Base-by-base conservation (phyloP, 345 rosid genomes). In the Populus euphratica region DNA sequence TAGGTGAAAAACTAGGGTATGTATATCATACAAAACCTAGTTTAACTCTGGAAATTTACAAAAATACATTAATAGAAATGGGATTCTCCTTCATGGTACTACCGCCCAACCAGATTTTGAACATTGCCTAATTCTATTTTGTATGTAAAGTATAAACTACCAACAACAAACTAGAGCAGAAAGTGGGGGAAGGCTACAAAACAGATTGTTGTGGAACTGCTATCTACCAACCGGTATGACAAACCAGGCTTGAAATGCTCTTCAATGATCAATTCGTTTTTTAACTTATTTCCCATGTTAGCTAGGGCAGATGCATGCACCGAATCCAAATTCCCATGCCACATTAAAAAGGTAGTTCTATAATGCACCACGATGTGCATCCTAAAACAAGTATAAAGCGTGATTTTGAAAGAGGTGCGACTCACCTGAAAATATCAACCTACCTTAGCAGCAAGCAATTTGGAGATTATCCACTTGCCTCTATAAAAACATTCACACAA, bases 361-460 rank as follows among this genome's bases (percentile, higher is more conserved):
- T 44, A 69, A 31, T 23, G 47, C 64, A 33, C 52, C 76, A n/a
- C 31, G 16, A 41, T 29, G 23, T 8, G 62, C 69, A 68, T 59
- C 73, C 66, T 56, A 73, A 56, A 59, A 67, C 65, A 78, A 54
- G 73, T 49, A 68, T 78, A 56, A 73, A 69, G 41, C 68, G 50
- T 25, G 78, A 74, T 23, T 69, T 69, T 47, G 47, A 33, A 74
- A 84, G 84, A 86, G 88, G 77, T 77, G 81, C 82, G 3, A 88
- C 93, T 91, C 92, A 91, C 93, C 96, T 90, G 91, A 87, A 89
- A 87, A 71, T 83, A 87, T 86, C 87, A 88, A 89, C 88, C 91
- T 91, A 89, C 89, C 93, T 83, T 89, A 86, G 91, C 91, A 87
- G 90, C 83, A 90, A 86, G 86, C 81, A 84, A 84, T 88, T 91